Conservation (phyloP, 2,329 filamentous ascomycete species). For the Xylaria sp. region DNA sequence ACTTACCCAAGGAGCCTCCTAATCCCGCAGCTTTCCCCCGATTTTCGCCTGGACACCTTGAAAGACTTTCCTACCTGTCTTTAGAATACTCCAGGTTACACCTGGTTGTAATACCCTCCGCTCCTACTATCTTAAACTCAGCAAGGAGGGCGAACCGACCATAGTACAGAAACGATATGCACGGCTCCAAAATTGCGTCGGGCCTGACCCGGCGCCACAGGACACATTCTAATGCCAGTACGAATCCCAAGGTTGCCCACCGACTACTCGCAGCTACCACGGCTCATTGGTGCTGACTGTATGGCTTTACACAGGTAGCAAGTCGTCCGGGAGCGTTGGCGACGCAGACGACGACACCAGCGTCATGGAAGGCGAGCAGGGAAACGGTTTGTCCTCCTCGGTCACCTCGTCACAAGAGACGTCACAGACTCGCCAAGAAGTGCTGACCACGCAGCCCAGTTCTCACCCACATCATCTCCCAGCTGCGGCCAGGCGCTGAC, state of each 20-base stretch:
- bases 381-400: slow-evolving; percentile 76
- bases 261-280: not conserved
- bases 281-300: slow-evolving; percentile 17
- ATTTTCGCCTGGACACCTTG: not conserved
- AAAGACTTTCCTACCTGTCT: not conserved
- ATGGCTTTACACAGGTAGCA: slow-evolving; percentile 42
- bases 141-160: not conserved
- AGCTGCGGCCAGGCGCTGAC: slow-evolving; percentile 94
- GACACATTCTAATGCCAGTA: slow-evolving; percentile 48
- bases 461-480: slow-evolving; percentile 95
- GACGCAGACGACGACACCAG: slow-evolving; percentile 77
- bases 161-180: slow-evolving; percentile 39
- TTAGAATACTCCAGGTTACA: not conserved
- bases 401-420: slow-evolving; percentile 9
- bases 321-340: slow-evolving; percentile 61
- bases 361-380: slow-evolving; percentile 90
- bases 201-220: slow-evolving; percentile 46
- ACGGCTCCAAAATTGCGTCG: slow-evolving; percentile 45
- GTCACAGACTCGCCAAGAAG: not conserved
- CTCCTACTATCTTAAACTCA: not conserved
- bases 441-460: slow-evolving; percentile 65
- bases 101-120: slow-evolving; percentile 7
- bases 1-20: not conserved
- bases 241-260: slow-evolving; percentile 18
- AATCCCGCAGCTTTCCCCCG: not conserved